phyloP scores from a whole-genome alignment of 2,329 filamentous ascomycete species.

The Monosporascus sp. region DNA sequence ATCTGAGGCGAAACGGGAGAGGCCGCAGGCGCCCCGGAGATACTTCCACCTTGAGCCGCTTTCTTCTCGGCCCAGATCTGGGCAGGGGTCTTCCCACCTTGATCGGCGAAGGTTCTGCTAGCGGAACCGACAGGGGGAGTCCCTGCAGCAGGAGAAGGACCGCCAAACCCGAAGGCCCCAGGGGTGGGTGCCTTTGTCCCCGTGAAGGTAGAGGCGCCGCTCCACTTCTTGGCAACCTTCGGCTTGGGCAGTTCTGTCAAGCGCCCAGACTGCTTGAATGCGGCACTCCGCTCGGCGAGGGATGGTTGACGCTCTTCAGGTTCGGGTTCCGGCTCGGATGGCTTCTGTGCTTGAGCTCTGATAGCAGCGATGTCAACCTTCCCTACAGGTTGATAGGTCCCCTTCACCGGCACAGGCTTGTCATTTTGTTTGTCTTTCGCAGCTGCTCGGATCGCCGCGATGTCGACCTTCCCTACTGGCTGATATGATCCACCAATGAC shows the following conservation, averaged over 20 bases:
- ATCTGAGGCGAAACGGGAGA: slow-evolving; percentile 35
- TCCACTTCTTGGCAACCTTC: slow-evolving; percentile 88
- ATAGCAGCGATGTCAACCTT: slow-evolving; percentile 98
- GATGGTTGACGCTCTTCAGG: slow-evolving; percentile 45
- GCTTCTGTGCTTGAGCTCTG: slow-evolving; percentile 72
- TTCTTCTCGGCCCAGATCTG: slow-evolving; percentile 98
- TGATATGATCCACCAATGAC: slow-evolving; percentile 85
- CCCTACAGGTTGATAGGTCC: slow-evolving; percentile 87
- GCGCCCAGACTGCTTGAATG: slow-evolving; percentile 71
- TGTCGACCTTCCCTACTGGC: slow-evolving; percentile 95
- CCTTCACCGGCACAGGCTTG: slow-evolving; percentile 79
- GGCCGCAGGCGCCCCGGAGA: slow-evolving; percentile 41
- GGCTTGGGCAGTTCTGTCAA: slow-evolving; percentile 88
- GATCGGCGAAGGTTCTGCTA: slow-evolving; percentile 88
- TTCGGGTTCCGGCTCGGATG: slow-evolving; percentile 32
- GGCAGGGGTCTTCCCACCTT: slow-evolving; percentile 92
- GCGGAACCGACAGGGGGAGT: slow-evolving; percentile 65
- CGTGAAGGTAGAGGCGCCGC: slow-evolving; percentile 63
- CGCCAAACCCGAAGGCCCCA: slow-evolving; percentile 57
- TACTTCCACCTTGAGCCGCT: slow-evolving; percentile 64
- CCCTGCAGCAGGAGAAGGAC: slow-evolving; percentile 53
- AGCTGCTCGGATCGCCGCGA: slow-evolving; percentile 78
- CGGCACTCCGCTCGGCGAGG: slow-evolving; percentile 69
- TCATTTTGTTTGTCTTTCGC: slow-evolving; percentile 68
- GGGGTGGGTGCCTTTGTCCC: slow-evolving; percentile 89